Evolutionary conservation across 257 asterid species (phyloP), one percentile per base, ranked within the genome.

Genomic region (Prunella vulgaris): DNA sequence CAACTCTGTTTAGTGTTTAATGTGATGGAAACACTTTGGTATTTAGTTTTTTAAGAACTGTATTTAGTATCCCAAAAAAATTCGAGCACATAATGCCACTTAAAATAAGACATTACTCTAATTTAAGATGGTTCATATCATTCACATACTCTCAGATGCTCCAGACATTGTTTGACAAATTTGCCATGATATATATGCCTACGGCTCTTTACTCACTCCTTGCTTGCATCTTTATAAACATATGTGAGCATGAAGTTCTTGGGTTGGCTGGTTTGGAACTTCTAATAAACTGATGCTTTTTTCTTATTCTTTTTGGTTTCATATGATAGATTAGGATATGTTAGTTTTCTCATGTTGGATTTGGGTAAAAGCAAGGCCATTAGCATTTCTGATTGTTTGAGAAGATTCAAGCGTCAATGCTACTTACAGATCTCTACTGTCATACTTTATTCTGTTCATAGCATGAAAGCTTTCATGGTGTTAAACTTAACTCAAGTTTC

Each of bases 401-500:
- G 52, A 30, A 48, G 65, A 59, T 59, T 59, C 52, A 17, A 33
- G 21, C 20, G 65, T 53, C 14, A 10, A 18, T 70, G 25, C 35
- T 28, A 59, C 10, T 14, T 33, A n/a, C 22, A 5, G 27, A 40
- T 13, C 49, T 70, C 28, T 0, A 9, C 25, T 48, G 24, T n/a
- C 77, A 28, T 32, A 5, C 20, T 38, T 46, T 35, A 20, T 66
- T 56, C 61, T 32, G 35, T 7, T 7, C 12, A 35, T 35, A 20
- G n/a, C 42, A 37, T 73, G 53, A 49, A 10, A 52, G 20, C 60
- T 64, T 22, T 66, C 33, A 42, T 24, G 1, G 8, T 54, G 54
- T 73, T 2, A 38, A 27, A 74, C 95, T 83, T 88, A 79, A 86
- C 84, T n/a, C 40, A 20, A 15, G 40, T 54, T 53, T 65, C 87